phyloP scores from a whole-genome alignment of 2,329 filamentous ascomycete species.

The Claviceps digitariae region DNA sequence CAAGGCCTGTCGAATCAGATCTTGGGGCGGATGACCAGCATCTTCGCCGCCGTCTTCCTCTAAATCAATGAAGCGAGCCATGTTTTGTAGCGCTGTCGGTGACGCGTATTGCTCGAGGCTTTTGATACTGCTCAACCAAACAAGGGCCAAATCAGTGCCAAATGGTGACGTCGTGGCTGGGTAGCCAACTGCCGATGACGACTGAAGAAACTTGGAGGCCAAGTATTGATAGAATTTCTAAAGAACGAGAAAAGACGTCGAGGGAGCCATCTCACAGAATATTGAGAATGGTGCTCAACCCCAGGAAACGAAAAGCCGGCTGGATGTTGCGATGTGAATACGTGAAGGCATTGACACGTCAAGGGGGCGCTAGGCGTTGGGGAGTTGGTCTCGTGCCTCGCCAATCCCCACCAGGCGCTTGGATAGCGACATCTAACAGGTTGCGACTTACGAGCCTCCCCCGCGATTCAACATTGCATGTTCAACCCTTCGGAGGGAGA shows the following conservation, averaged over 20 bases:
- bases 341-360: neutral
- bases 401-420: constrained; percentile 2
- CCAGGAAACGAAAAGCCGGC: neutral
- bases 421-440: neutral
- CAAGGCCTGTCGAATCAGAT: constrained; percentile 3
- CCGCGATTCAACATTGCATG: neutral
- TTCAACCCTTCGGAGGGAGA: too few species aligned
- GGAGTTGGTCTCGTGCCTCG: constrained; percentile 4
- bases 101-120: neutral
- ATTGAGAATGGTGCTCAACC: neutral
- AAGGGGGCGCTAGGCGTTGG: neutral
- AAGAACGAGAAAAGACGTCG: neutral
- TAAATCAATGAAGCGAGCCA: constrained; percentile 14
- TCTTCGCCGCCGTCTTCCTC: constrained; percentile 8
- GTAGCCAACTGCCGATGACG: neutral
- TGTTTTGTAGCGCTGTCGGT: neutral
- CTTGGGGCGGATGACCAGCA: constrained; percentile 1
- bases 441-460: neutral
- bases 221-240: neutral
- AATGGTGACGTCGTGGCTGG: constrained; percentile 1
- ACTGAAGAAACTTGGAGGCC: neutral
- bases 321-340: neutral
- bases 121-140: neutral
- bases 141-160: neutral
- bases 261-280: constrained; percentile 4